Evolutionary conservation across 1,139 yeast species (phyloP), one percentile per base, ranked within the genome.

Genomic region (Yamadazyma conglobata): DNA sequence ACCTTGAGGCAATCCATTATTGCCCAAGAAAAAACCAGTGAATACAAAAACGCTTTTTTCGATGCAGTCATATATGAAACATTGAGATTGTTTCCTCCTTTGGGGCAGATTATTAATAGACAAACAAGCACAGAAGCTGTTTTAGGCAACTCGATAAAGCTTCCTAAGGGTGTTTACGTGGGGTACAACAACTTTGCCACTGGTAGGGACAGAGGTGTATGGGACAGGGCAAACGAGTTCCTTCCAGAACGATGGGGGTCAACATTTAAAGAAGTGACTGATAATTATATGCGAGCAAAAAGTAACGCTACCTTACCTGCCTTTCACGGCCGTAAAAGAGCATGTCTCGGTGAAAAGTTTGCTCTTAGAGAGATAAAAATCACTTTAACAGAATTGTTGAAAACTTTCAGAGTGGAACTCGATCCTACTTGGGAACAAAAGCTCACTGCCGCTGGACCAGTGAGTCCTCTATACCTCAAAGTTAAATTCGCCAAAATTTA

Each of bases 241-340:
- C 41, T 44, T 2, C 83, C 85, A 0, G 64, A 56, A 31, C 56
- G 87, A 31, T 79, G 87, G 87, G 82, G 82, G 0, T 15, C 10
- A 0, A 47, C 52, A 1, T 43, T 51, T 2, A 60, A 56, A 2
- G 65, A 64, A 12, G 58, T 77, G 3, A 44, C 50, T 18, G 47
- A 47, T 19, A 61, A 50, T 10, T 77, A 71, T 56, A 51, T 59
- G 15, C 39, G 36, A 5, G 63, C 74, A 6, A 77, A 77, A 47
- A 58, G 72, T 30, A 52, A 48, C 13, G 64, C 72, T 8, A 57
- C 56, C 7, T 48, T 77, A 22, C 70, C 78, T 5, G 70, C 80
- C 0, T 77, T 77, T 42, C 83, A 77, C 46, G 84, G 84, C 5
- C 67, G 81, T 9, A 70, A 60, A 39, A 54, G 84, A 28, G 81